Percentiles rank a stretch among this genome's conserved stretches.
These are phyloP conservation scores for Arthroderma uncinatum DNA, from an alignment of 2,329 filamentous ascomycete genomes.

Conservation along the genomic window DNA sequence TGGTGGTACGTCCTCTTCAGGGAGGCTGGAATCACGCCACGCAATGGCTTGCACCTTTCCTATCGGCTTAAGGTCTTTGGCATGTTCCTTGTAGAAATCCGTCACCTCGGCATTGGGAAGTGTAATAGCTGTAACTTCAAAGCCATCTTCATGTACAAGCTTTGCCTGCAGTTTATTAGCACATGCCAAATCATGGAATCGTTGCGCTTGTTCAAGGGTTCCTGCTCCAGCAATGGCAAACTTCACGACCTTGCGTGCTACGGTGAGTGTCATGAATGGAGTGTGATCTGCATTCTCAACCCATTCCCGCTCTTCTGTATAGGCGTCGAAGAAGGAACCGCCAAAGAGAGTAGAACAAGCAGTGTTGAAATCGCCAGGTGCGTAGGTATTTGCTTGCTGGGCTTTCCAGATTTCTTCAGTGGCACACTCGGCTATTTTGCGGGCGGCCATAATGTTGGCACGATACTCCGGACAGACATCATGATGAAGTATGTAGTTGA, in stretches of 20 bases:
- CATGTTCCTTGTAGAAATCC: constrained; percentile 38
- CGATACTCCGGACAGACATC: constrained; percentile 74
- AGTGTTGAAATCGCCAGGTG: constrained; percentile 74
- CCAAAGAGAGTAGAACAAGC: constrained; percentile 60
- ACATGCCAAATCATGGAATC: constrained; percentile 30
- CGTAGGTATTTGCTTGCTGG: constrained; percentile 37
- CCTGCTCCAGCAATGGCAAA: constrained; percentile 41
- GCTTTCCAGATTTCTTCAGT: constrained; percentile 55
- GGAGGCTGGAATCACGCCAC: constrained; percentile 37
- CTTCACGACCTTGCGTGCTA: constrained; percentile 41
- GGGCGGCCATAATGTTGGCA: constrained; percentile 54
- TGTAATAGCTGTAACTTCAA: constrained; percentile 49
- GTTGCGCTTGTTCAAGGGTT: constrained; percentile 26
- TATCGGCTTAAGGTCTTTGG: constrained; percentile 38
- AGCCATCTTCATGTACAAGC: constrained; percentile 43
- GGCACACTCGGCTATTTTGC: constrained; percentile 55
- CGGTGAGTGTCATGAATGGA: constrained; percentile 34
- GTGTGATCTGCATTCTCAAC: constrained; percentile 18
- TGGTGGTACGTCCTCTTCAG: constrained; percentile 28
- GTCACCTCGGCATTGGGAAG: constrained; percentile 35
- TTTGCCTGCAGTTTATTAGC: constrained; percentile 31
- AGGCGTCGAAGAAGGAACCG: constrained; percentile 38
- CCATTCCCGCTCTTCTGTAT: constrained; percentile 36
- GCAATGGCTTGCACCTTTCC: constrained; percentile 44
- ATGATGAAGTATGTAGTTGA: constrained; percentile 76